Evolutionary conservation across 1,284 basidiomycete genomes (phyloP), one percentile per base, ranked within the genome.

Genomic region (Sanghuangporus weigelae): DNA sequence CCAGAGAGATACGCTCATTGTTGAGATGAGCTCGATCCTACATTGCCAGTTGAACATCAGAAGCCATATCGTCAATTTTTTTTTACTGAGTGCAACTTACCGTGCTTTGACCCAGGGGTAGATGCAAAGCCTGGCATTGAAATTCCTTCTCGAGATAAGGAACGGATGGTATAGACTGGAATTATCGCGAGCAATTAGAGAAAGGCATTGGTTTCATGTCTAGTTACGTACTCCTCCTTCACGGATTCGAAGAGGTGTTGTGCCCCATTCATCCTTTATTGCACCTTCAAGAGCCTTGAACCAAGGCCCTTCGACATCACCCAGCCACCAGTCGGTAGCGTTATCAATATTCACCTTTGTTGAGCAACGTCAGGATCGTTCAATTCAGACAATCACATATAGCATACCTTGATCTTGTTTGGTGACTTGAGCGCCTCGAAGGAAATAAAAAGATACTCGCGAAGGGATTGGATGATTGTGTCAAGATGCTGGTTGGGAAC

Each of bases 261-360:
- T 77, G 16, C 86, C 86, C 95, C 94, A 97, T 69, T 96, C 93
- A 54, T 93, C 87, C 64, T 83, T 79, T 0, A 98, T 85, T 8
- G 94, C 90, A 46, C 80, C 78, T 72, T 95, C 92, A 21, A 98
- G 80, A 0, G 91, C 88, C 68, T 85, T 82, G 78, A 95, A 95
- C 84, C 92, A 96, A 2, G 82, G 81, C 65, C 89, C 89, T 58
- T 93, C 84, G 35, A 95, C 81, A 56, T 90, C 85, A 0, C 95
- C 95, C 1, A 98, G 80, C 96, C 96, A 99, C 95, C 96, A 99
- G 70, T 95, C 90, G 0, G 95, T 95, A 1, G 85, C 89, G 67
- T 95, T 92, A 54, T 92, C 87, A 57, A 98, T 86, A 35, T 78
- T 80, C 57, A 96, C 80, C 90, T 95, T 66, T 31, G 26, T 31